phyloP scores from a whole-genome alignment of 1,139 yeast genomes.

The Hyphopichia khmerensis region DNA sequence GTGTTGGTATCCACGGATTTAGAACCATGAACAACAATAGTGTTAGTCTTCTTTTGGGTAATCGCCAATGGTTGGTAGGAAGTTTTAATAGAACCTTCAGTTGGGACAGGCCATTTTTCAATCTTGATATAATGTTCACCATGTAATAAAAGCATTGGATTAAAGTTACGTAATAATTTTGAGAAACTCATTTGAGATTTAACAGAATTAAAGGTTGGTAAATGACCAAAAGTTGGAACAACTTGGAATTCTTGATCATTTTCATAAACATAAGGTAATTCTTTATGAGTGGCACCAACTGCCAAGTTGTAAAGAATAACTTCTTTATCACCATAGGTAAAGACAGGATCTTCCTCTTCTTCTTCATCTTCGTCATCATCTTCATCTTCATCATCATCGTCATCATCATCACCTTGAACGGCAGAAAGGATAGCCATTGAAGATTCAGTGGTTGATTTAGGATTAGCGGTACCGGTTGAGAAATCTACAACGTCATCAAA shows the following conservation, averaged over 20 bases:
- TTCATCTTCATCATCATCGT: constrained; percentile 48
- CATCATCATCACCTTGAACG: constrained; percentile 54
- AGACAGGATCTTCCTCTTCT: constrained; percentile 30
- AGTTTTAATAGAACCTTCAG: constrained; percentile 63
- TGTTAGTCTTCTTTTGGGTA: constrained; percentile 86
- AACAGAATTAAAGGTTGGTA: constrained; percentile 61
- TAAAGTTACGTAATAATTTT: constrained; percentile 72
- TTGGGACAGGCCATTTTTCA: constrained; percentile 77
- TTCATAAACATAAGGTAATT: constrained; percentile 80
- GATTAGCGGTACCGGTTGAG: constrained; percentile 54
- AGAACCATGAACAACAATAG: constrained; percentile 74
- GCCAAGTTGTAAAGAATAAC: constrained; percentile 86
- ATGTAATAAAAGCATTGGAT: constrained; percentile 85
- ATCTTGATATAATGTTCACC: constrained; percentile 93
- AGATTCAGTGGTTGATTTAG: constrained; percentile 71
- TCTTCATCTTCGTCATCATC: constrained; percentile 55
- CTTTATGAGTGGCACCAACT: constrained; percentile 79
- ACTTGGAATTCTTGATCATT: constrained; percentile 77
- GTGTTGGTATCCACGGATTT: constrained; percentile 68
- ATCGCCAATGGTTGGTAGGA: constrained; percentile 68
- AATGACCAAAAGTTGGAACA: constrained; percentile 90
- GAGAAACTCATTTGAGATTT: constrained; percentile 53
- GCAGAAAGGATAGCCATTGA: constrained; percentile 74
- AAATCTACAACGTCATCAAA: constrained; percentile 70
- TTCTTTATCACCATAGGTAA: constrained; percentile 62